A percentile compares a stretch with the other conserved stretches of the same genome.
phyloP scores from a whole-genome alignment of 192 early-diverging fungal genomes.

The Rhizophagus clarus region DNA sequence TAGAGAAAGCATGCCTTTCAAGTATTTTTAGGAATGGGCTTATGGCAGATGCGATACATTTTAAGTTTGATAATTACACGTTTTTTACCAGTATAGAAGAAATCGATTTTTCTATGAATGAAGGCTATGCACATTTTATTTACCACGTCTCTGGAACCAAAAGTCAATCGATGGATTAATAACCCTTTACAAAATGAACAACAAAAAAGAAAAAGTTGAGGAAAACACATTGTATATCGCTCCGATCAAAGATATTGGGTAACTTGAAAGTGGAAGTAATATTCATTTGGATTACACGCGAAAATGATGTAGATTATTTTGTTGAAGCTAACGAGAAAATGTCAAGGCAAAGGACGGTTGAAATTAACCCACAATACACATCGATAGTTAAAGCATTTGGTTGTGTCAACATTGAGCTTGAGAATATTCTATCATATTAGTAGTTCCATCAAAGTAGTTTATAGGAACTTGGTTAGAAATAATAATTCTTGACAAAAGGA shows the following conservation, averaged over 20 bases:
- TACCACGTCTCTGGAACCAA: conserved; percentile 6
- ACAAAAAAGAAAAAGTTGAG: no score
- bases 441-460: no score
- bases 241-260: no score
- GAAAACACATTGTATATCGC: no score
- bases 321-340: no score
- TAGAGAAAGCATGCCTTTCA: conserved; percentile 9
- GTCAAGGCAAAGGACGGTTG: neutral
- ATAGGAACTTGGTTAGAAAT: no score
- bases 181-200: no score
- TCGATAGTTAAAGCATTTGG: neutral
- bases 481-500: no score
- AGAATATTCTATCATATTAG: neutral
- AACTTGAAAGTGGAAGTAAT: no score
- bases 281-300: no score
- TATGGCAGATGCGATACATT: neutral
- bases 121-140: conserved; percentile 12
- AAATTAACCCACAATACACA: neutral
- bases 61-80: neutral
- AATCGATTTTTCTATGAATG: neutral
- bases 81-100: neutral
- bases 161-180: conserved; percentile 22
- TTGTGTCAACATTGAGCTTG: neutral
- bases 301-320: no score
- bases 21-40: conserved; percentile 1